These are phyloP conservation scores for Thozetella sp. DNA, from an alignment of 495 filamentous ascomycete genomes.

Conservation along the genomic window DNA sequence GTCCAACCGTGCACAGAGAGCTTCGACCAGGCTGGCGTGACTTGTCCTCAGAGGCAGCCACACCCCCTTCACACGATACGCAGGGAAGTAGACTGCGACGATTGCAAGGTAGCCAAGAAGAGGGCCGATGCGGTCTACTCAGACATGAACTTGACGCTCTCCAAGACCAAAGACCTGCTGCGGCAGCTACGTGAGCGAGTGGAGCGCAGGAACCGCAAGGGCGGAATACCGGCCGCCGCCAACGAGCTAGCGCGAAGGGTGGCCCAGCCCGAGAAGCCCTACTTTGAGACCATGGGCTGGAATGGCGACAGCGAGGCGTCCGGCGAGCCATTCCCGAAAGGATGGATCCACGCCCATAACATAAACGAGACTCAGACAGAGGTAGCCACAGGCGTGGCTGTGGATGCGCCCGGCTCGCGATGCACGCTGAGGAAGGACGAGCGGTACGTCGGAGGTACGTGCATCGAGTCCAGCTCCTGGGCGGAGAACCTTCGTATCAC, in stretches of 20 bases:
- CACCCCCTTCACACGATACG: slow-evolving; percentile 18
- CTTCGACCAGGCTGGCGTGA: slow-evolving; percentile 11
- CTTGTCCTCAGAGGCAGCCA: slow-evolving; percentile 21
- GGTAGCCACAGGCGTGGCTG: neutral
- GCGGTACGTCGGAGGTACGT: slow-evolving; percentile 9
- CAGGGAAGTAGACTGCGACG: slow-evolving; percentile 11
- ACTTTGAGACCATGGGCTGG: neutral
- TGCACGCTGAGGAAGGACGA: slow-evolving; percentile 7
- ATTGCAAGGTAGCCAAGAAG: slow-evolving; percentile 6
- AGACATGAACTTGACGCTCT: neutral
- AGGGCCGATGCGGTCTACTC: neutral
- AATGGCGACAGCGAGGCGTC: neutral
- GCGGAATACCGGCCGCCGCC: neutral
- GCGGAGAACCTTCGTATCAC: neutral
- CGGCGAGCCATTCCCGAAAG: neutral
- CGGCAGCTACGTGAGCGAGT: neutral
- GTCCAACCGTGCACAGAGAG: slow-evolving; percentile 12
- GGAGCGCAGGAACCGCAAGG: neutral
- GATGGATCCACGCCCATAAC: neutral
- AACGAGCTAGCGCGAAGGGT: neutral
- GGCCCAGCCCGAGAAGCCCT: neutral
- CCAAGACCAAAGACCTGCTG: neutral
- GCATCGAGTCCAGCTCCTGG: slow-evolving; percentile 1
- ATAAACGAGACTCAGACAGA: neutral
- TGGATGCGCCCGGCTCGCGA: neutral